Evolutionary conservation across 257 asterid species (phyloP).

Genomic region (Ocimum tenuiflorum): DNA sequence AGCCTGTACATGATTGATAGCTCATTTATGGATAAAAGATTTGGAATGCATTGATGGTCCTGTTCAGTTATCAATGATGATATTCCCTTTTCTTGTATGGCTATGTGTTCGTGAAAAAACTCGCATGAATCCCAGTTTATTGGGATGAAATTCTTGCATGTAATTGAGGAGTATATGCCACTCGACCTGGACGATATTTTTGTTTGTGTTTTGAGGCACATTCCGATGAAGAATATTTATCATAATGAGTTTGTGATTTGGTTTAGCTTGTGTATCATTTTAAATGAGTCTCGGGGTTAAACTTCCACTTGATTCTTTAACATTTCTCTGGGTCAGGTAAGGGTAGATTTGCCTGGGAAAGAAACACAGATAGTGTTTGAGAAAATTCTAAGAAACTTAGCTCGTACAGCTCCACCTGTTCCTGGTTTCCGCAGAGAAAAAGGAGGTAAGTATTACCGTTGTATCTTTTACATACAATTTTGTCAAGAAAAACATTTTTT

Average conservation of each 20-base stretch:
- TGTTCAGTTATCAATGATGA: not conserved
- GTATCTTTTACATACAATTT: not conserved
- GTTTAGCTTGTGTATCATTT: not conserved
- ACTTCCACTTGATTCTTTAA: not conserved
- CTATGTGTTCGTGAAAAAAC: not conserved
- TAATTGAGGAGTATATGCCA: not conserved
- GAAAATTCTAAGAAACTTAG: constrained; percentile 53
- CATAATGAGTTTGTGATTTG: not conserved
- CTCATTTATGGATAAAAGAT: not conserved
- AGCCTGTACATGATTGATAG: not conserved
- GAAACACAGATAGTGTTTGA: constrained; percentile 60
- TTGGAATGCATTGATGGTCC: not conserved
- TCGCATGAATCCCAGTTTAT: not conserved
- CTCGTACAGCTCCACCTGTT: constrained; percentile 72
- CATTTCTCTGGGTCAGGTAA: constrained; percentile 37
- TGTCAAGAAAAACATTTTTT: not conserved
- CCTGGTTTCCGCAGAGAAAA: constrained; percentile 79
- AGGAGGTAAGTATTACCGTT: constrained; percentile 49
- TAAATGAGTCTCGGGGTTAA: not conserved
- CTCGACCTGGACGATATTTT: not conserved
- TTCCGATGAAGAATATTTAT: constrained; percentile 4
- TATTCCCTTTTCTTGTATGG: not conserved
- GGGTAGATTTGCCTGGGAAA: constrained; percentile 67
- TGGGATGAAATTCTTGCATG: not conserved
- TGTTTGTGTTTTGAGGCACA: not conserved